These are phyloP conservation scores for Colletotrichum chrysophilum DNA, from an alignment of 2,329 filamentous ascomycete genomes.

Conservation along the genomic window DNA sequence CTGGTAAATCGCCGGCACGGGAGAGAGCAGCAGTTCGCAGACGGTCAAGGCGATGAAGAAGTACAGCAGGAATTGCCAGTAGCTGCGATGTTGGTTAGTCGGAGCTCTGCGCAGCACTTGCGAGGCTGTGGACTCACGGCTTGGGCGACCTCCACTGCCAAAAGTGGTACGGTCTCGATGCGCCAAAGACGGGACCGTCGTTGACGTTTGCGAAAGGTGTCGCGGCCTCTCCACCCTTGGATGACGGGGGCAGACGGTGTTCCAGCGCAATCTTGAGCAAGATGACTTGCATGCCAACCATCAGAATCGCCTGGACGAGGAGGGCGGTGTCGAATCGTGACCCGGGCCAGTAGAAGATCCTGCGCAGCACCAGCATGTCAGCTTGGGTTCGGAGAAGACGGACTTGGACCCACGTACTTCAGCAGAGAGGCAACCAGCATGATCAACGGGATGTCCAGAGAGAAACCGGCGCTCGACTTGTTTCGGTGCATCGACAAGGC, in stretches of 20 bases:
- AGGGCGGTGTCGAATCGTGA: slow-evolving; percentile 68
- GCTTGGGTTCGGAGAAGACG: neutral
- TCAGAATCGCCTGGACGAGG: slow-evolving; percentile 68
- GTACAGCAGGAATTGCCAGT: slow-evolving; percentile 80
- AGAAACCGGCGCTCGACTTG: slow-evolving; percentile 71
- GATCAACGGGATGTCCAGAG: slow-evolving; percentile 73
- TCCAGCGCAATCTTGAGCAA: slow-evolving; percentile 74
- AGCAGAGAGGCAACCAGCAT: slow-evolving; percentile 74
- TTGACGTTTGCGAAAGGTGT: slow-evolving; percentile 66
- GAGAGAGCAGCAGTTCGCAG: slow-evolving; percentile 71
- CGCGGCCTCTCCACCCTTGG: slow-evolving; percentile 64
- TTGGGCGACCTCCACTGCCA: slow-evolving; percentile 81
- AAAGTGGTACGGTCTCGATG: slow-evolving; percentile 73
- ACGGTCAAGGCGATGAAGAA: slow-evolving; percentile 65
- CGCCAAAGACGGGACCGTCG: slow-evolving; percentile 38
- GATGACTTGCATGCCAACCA: slow-evolving; percentile 67
- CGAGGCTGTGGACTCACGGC: slow-evolving; percentile 52
- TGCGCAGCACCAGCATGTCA: slow-evolving; percentile 31
- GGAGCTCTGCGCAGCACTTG: neutral
- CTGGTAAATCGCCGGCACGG: slow-evolving; percentile 61
- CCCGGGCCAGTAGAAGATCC: slow-evolving; percentile 74
- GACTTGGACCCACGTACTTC: slow-evolving; percentile 48
- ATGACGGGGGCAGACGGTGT: slow-evolving; percentile 64
- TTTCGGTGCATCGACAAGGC: slow-evolving; percentile 67
- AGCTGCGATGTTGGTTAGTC: slow-evolving; percentile 47